Base-by-base conservation (phyloP, 768 basidiomycete genomes). In the Boletellus ananas region DNA sequence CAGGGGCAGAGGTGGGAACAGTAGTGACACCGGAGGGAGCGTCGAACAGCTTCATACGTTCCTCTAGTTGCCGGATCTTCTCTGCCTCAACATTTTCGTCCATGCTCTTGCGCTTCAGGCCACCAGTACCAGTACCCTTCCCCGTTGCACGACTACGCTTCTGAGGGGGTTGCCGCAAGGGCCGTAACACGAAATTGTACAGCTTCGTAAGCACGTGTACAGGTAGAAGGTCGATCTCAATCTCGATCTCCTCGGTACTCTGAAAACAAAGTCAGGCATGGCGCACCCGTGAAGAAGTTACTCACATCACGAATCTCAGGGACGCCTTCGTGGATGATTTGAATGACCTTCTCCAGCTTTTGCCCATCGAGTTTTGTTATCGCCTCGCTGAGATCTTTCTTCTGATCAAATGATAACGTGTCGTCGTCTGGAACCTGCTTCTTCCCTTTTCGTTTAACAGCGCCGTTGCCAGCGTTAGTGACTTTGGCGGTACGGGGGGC, bases 191-290 rank as follows among this genome's bases (percentile, higher is more conserved):
- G 63, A 90, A 93, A 71, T 95, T 94, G 76, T 97, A 99, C 25
- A 99, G 79, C 71, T 92, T 91, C 46, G 88, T 87, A 46, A 97
- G 81, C 39, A 96, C 94, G 27, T 79, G 69, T 7, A 89, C 77
- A 43, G 96, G 94, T 29, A 99, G 75, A 35, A 83, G 74, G 64
- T 98, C 96, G 63, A 99, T 98, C 70, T 99, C 96, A 37, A 99
- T 81, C 69, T 99, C 96, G 62, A 99, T 97, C 74, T 99, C 96
- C 70, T 97, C 93, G 40, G 87, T 89, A 69, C 90, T 93, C 90
- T 93, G 73, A 52, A 48, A 55, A 45, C 25, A 52, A 13, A 44
- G 51, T 53, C 51, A 62, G 51, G 49, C 51, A 8, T 31, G 27
- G n/a, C 52, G 37, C 17, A 53, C 29, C 48, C 34, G 33, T 38